Evolutionary conservation across 177 flowering plant species (phyloP), one percentile per base, ranked within the genome.

Genomic region (Vitis hybrid): DNA sequence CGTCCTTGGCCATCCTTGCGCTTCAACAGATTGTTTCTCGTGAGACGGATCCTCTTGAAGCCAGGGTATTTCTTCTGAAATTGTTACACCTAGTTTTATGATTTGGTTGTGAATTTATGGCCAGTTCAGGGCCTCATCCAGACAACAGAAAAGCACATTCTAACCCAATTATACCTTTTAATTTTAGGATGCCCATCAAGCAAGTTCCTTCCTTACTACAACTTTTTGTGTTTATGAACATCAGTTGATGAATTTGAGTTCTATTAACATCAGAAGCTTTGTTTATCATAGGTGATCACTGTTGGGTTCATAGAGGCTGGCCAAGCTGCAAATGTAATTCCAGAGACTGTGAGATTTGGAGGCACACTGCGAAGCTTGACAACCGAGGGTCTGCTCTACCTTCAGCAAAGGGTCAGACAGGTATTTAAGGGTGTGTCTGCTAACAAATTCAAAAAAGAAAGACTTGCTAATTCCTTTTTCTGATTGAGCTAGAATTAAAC

Each of bases 11-110:
- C 14, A 77, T 86, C 60, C 67, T 85, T 56, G 81, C 86, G 0
- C 88, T 89, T 27, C 93, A 87, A 52, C 87, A 83, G 54, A 84
- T 85, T 64, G 78, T 87, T 49, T 84, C 93, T 27, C 78, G 91
- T 35, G 89, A 89, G 63, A 79, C 88, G 2, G 75, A 89, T 75
- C 91, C 97, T 55, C 80, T 88, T 51, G 91, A 88, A 12, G 59
- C 88, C 69, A 75, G 80, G 70, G 98, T 91, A 84, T 50, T 52
- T 69, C 50, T 13, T 19, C 56, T 62, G 4, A 15, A 32, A 4
- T n/a, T 13, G 35, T 8, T 62, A n/a, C 6, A 12, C 60, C 11
- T 57, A 8, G 18, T 12, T 50, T 48, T 11, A 46, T 14, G 21
- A 68, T 40, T 57, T 58, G 12, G 18, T n/a, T 21, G 35, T 14